Evolutionary conservation across 1,139 yeast genomes (phyloP).

Genomic region (Suhomyces wounanorum): DNA sequence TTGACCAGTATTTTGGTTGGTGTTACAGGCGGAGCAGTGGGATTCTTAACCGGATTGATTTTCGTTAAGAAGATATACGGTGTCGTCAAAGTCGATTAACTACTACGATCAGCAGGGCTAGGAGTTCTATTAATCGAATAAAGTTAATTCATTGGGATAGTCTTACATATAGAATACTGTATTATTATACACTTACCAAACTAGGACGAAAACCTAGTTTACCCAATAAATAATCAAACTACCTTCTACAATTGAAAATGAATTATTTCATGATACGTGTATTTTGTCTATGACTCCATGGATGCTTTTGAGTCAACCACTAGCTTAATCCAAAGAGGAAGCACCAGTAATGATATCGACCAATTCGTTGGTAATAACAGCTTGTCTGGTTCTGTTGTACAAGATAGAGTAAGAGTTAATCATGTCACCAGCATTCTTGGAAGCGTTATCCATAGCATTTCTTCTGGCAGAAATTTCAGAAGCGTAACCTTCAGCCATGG

Average conservation of each 20-base stretch:
- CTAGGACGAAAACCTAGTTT: not conserved
- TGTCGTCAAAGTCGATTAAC: slow-evolving; percentile 58
- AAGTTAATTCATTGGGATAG: not conserved
- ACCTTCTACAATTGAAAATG: not conserved
- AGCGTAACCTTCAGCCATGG: slow-evolving; percentile 98
- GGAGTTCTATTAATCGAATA: not conserved
- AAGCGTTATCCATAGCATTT: slow-evolving; percentile 99
- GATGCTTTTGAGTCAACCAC: slow-evolving; percentile 8
- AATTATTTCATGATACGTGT: slow-evolving; percentile 12
- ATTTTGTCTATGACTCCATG: slow-evolving; percentile 10
- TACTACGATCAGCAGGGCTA: not conserved
- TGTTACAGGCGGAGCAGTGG: slow-evolving; percentile 74
- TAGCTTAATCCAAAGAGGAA: slow-evolving; percentile 81
- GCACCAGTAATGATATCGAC: slow-evolving; percentile 99
- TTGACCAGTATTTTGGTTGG: slow-evolving; percentile 66
- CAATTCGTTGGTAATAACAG: slow-evolving; percentile 98
- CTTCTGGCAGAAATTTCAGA: slow-evolving; percentile 98
- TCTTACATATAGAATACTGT: slow-evolving; percentile 1
- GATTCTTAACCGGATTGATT: slow-evolving; percentile 62
- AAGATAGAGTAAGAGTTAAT: slow-evolving; percentile 92
- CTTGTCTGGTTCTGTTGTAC: slow-evolving; percentile 99
- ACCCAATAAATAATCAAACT: not conserved
- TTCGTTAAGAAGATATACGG: slow-evolving; percentile 62
- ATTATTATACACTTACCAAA: not conserved
- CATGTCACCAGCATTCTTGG: slow-evolving; percentile 99